Evolutionary conservation across 2,329 filamentous ascomycete species (phyloP), one percentile per base, ranked within the genome.

Genomic region (Trichoderma sp.): DNA sequence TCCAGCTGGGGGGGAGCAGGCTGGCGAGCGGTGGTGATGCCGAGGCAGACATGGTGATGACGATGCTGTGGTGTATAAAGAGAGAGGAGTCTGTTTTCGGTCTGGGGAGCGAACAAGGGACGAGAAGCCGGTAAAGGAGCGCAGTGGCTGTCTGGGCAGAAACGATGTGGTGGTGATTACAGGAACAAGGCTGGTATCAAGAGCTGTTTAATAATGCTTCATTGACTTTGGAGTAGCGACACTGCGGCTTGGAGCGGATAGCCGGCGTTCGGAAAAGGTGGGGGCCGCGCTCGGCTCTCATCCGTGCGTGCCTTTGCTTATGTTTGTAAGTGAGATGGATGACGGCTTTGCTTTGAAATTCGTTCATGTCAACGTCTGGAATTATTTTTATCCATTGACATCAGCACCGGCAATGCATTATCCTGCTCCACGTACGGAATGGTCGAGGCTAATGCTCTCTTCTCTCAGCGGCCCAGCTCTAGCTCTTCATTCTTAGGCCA

Each of bases 1-100:
- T 97, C 89, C 93, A 97, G 72, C 90, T 91, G 26, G 90, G 87
- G 0, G 95, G 94, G 54, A 98, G 89, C 72, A 98, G 88, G 78
- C 97, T 89, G 75, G 82, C 82, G 64, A 85, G 81, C 8, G 60
- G 78, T 77, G 79, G 26, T 21, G 56, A 51, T 5, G 46, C 84
- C 54, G 59, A 49, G 34, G 56, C 39, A 49, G 59, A 39, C 39
- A 34, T 63, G 49, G 7, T 14, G 32, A 28, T 30, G 32, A 37
- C 21, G 32, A 28, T 54, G 39, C 16, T 18, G 24, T 28, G 32
- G 30, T 51, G 8, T 24, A 28, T 1, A 26, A n/a, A 14, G 21
- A 8, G 11, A 32, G 18, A 18, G 43, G 6, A 32, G 32, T 34
- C 32, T 34, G 32, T 4, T 32, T 34, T 34, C 32, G 11, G 32